These are phyloP conservation scores for Boletus bicolor DNA, from an alignment of 768 basidiomycete genomes.

Conservation along the genomic window DNA sequence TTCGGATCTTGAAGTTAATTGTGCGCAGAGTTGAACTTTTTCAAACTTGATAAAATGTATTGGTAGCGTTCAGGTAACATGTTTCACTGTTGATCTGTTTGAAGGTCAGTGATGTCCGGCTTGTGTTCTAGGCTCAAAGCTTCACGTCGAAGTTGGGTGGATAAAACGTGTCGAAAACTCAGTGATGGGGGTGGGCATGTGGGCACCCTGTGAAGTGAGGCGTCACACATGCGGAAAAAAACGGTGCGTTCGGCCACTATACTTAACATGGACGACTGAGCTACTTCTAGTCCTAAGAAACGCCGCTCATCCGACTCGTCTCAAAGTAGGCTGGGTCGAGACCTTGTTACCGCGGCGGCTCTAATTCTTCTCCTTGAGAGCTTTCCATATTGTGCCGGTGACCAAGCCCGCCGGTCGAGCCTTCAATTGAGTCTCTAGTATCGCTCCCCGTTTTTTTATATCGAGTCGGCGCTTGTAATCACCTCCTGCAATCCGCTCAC, in stretches of 20 bases:
- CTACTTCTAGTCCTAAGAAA: background rate
- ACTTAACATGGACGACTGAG: background rate
- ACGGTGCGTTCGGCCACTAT: background rate
- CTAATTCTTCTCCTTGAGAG: conserved; percentile 5
- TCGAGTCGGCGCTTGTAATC: background rate
- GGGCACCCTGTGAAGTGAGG: conserved; percentile 2
- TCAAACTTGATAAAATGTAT: too few species aligned
- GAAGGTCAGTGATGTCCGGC: background rate
- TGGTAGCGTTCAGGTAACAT: too few species aligned
- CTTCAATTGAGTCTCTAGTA: background rate
- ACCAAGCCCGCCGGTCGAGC: background rate
- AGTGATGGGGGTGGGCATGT: conserved; percentile 15
- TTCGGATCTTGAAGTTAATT: too few species aligned
- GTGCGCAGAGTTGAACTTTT: too few species aligned
- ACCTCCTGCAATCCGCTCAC: background rate
- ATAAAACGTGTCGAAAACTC: background rate
- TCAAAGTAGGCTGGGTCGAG: background rate
- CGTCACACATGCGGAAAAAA: background rate
- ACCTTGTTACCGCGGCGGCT: conserved; percentile 3
- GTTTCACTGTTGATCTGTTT: too few species aligned
- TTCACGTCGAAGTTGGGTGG: background rate
- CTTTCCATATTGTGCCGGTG: conserved; percentile 5
- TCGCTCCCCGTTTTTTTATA: background rate
- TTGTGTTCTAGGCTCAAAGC: background rate
- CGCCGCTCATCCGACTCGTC: background rate